Percentiles rank a stretch among this genome's conserved stretches.
Conservation (phyloP, 371 early-diverging fungal species). For the Mucor sp. region DNA sequence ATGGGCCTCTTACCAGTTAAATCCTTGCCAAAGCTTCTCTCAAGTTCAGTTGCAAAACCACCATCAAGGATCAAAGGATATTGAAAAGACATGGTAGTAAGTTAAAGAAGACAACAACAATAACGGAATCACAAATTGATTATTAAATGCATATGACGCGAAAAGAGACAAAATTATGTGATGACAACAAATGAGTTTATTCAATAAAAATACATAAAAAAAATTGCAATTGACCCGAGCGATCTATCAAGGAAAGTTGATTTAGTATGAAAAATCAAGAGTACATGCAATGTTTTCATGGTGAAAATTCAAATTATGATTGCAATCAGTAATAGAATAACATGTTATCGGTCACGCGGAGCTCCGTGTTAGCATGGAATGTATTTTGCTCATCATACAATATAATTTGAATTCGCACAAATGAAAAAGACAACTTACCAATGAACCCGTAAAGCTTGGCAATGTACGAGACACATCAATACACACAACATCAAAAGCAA, state of each 20-base stretch:
- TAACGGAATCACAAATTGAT: not conserved
- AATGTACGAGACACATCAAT: not conserved
- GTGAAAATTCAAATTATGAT: not conserved
- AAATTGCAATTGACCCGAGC: not conserved
- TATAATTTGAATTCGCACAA: slow-evolving; percentile 1
- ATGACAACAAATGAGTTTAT: not conserved
- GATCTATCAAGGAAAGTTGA: not conserved
- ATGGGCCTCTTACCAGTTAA: slow-evolving; percentile 30
- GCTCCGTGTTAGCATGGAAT: slow-evolving; percentile 44
- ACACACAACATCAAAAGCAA: not conserved
- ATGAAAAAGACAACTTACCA: not conserved
- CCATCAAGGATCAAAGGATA: slow-evolving; percentile 54
- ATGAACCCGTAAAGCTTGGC: not conserved
- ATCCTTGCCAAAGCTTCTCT: slow-evolving; percentile 39
- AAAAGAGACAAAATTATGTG: not conserved
- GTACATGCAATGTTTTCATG: not conserved
- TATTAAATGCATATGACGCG: not conserved
- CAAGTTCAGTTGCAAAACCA: slow-evolving; percentile 54
- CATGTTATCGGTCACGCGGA: slow-evolving; percentile 33
- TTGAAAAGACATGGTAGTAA: slow-evolving; percentile 21
- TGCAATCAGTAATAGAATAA: slow-evolving; percentile 20
- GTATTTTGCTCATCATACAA: slow-evolving; percentile 33
- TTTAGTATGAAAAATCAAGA: not conserved
- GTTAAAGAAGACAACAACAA: not conserved
- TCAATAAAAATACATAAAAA: not conserved